phyloP scores from a whole-genome alignment of 495 filamentous ascomycete species.

The Neurospora discreta region DNA sequence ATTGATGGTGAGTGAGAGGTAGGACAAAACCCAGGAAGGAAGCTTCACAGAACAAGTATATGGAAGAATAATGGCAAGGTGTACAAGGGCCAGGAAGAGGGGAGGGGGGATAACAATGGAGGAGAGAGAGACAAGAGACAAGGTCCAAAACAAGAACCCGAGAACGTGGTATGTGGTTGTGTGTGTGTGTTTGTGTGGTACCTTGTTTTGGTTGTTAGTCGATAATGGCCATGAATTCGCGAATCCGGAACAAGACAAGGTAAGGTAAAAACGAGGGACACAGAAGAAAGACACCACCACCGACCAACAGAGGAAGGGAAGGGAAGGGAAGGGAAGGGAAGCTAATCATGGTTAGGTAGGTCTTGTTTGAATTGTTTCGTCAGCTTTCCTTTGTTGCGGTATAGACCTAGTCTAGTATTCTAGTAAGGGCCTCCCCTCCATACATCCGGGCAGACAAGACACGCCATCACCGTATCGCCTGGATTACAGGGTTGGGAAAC shows the following conservation, averaged over 20 bases:
- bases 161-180: neutral
- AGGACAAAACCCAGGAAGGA: neutral
- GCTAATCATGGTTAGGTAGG: neutral
- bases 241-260: neutral
- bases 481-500: neutral
- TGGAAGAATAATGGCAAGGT: neutral
- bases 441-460: neutral
- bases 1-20: neutral
- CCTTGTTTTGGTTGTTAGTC: too few species aligned
- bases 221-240: neutral
- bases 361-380: neutral
- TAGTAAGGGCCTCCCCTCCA: neutral
- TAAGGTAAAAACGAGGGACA: neutral
- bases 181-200: too few species aligned
- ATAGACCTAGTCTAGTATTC: too few species aligned
- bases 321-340: neutral
- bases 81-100: neutral
- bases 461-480: neutral
- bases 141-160: neutral
- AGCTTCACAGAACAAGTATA: neutral
- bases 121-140: neutral
- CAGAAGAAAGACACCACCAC: neutral
- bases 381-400: neutral
- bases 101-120: conserved; percentile 5
- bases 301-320: neutral